Evolutionary conservation across 495 filamentous ascomycete species (phyloP).

Genomic region (Hypoxylon lenormandii): DNA sequence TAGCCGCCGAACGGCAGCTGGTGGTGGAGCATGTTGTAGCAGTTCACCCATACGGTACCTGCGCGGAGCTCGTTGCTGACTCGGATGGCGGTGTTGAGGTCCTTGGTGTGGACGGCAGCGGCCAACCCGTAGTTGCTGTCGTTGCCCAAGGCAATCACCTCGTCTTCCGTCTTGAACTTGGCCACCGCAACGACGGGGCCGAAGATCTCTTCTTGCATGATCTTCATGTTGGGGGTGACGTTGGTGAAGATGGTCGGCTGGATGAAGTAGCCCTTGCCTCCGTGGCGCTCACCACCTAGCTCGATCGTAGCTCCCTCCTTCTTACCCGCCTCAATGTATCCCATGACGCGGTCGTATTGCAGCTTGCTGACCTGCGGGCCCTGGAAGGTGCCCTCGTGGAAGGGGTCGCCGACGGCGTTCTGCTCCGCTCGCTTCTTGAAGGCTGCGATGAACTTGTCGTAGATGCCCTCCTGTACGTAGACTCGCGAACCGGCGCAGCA

Average conservation of each 20-base stretch:
- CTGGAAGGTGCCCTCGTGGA: constrained; percentile 89
- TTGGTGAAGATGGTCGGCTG: constrained; percentile 96
- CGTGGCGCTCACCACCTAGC: constrained; percentile 86
- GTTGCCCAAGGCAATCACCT: constrained; percentile 85
- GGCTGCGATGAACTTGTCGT: constrained; percentile 88
- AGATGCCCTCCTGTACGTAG: constrained; percentile 94
- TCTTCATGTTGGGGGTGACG: constrained; percentile 92
- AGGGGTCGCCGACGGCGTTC: constrained; percentile 95
- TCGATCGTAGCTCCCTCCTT: constrained; percentile 86
- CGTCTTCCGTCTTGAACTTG: constrained; percentile 92
- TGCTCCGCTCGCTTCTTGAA: constrained; percentile 86
- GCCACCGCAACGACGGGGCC: constrained; percentile 92
- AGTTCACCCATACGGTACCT: constrained; percentile 97
- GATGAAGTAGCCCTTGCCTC: constrained; percentile 95
- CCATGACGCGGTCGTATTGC: constrained; percentile 98
- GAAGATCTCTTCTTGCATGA: constrained; percentile 98
- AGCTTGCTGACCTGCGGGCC: constrained; percentile 94
- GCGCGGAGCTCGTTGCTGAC: constrained; percentile 84
- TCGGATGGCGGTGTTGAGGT: constrained; percentile 92
- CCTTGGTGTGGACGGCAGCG: constrained; percentile 89
- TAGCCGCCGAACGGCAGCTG: constrained; percentile 86
- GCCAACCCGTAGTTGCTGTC: constrained; percentile 87
- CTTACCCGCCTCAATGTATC: constrained; percentile 93
- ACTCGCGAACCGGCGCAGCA: constrained; percentile 97
- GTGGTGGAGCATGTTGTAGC: constrained; percentile 81